phyloP scores from a whole-genome alignment of 2,329 filamentous ascomycete genomes.

The Trichophyton simii region DNA sequence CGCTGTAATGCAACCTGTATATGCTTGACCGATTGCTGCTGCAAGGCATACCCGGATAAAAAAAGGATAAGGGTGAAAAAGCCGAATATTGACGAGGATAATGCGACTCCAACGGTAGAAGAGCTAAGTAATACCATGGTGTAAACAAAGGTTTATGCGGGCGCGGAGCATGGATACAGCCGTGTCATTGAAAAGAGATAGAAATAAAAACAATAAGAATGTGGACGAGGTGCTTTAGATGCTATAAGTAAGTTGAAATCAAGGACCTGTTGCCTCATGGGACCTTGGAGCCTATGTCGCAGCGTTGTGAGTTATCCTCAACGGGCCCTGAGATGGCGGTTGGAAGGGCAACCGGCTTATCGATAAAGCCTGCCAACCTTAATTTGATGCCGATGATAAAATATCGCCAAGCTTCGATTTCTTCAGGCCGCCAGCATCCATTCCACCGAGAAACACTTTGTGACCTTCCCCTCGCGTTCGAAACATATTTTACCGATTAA shows the following conservation, averaged over 20 bases:
- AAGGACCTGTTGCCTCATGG: neutral
- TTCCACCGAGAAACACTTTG: neutral
- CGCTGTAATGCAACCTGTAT: constrained; percentile 41
- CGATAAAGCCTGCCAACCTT: constrained; percentile 20
- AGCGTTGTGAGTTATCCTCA: neutral
- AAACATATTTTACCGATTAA: too few relatives aligned
- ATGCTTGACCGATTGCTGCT: constrained; percentile 70
- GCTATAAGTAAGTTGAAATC: neutral
- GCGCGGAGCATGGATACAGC: neutral
- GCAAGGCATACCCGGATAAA: constrained; percentile 72
- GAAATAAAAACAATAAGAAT: neutral
- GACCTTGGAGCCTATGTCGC: neutral
- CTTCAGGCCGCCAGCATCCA: too few relatives aligned
- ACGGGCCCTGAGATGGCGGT: constrained; percentile 9
- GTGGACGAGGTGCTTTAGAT: neutral
- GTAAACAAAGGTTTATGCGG: neutral
- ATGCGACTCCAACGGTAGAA: constrained; percentile 32
- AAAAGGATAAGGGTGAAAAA: constrained; percentile 73
- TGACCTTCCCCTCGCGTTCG: neutral
- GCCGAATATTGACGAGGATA: constrained; percentile 45
- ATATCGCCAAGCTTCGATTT: neutral
- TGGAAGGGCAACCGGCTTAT: constrained; percentile 26
- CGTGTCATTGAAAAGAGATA: neutral
- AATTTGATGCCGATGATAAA: neutral
- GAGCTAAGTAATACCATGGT: constrained; percentile 36